Conservation (phyloP, 176 grass and related monocot species). For the Panicum miliaceum region DNA sequence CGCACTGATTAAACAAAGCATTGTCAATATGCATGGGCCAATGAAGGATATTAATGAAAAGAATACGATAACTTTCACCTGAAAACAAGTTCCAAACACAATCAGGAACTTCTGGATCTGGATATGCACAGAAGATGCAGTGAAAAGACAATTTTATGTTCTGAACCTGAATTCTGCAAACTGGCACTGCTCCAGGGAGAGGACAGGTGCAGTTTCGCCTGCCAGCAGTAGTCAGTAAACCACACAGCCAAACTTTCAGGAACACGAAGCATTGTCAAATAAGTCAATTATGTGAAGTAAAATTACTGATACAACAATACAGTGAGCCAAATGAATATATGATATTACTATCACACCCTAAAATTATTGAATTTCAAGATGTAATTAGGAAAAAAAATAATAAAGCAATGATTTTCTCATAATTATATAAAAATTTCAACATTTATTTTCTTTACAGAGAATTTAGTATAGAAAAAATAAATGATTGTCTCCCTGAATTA, state of each 20-base stretch:
- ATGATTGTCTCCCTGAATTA: no score
- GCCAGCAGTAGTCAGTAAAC: background rate
- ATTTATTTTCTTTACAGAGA: no score
- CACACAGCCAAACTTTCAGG: background rate
- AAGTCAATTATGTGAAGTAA: background rate
- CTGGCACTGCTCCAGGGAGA: background rate
- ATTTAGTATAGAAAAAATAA: no score
- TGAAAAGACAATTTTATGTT: background rate
- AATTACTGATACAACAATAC: background rate
- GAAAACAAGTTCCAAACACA: background rate
- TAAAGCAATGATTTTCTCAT: no score
- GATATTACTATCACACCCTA: no score
- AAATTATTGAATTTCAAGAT: no score
- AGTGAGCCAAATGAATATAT: background rate
- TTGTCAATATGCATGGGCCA: slow-evolving; percentile 17
- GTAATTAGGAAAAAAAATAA: no score
- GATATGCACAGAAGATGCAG: background rate
- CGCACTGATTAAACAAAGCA: background rate
- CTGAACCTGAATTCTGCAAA: background rate
- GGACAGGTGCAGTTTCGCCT: background rate
- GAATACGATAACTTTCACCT: background rate
- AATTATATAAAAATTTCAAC: no score
- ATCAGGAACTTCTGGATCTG: background rate
- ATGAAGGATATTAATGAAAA: background rate
- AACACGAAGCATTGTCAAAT: background rate